These are phyloP conservation scores for Lactifluus echinatus DNA, from an alignment of 768 basidiomycete genomes.

Conservation along the genomic window DNA sequence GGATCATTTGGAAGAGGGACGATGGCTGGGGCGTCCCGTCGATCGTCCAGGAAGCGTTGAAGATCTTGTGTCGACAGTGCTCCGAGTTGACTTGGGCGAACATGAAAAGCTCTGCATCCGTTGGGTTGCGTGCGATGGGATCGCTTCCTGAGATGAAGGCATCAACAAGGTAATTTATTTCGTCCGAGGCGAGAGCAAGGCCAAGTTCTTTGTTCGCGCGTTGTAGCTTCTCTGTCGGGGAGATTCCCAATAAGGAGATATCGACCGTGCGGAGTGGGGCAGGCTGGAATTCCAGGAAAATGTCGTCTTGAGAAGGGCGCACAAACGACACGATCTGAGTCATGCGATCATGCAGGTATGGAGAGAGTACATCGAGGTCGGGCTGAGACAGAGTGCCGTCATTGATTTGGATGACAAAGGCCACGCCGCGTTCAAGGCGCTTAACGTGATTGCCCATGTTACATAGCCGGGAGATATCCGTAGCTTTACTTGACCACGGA, in stretches of 20 bases:
- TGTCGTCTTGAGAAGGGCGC: slow-evolving; percentile 45
- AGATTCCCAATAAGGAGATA: slow-evolving; percentile 33
- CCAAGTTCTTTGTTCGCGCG: slow-evolving; percentile 79
- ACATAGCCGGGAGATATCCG: slow-evolving; percentile 87
- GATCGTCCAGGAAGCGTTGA: slow-evolving; percentile 95
- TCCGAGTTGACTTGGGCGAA: slow-evolving; percentile 99
- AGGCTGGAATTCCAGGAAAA: slow-evolving; percentile 57
- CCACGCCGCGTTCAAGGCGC: slow-evolving; percentile 79
- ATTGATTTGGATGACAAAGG: slow-evolving; percentile 50
- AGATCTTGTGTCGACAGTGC: slow-evolving; percentile 98
- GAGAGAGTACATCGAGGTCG: slow-evolving; percentile 47
- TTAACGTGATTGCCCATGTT: slow-evolving; percentile 63
- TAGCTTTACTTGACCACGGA: slow-evolving; percentile 99
- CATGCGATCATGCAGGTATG: slow-evolving; percentile 92
- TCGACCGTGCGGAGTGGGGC: slow-evolving; percentile 65
- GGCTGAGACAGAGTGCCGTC: slow-evolving; percentile 35
- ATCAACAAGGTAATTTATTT: slow-evolving; percentile 82
- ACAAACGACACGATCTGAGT: slow-evolving; percentile 67
- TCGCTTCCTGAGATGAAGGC: slow-evolving; percentile 70
- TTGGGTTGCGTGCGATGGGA: slow-evolving; percentile 75
- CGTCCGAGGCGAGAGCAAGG: slow-evolving; percentile 81
- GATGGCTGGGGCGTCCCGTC: slow-evolving; percentile 54
- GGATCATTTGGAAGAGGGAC: slow-evolving; percentile 94
- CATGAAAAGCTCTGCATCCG: slow-evolving; percentile 99
- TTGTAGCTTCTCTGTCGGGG: slow-evolving; percentile 55